Conservation (phyloP, 305 asterid species). For the Withania somnifera region DNA sequence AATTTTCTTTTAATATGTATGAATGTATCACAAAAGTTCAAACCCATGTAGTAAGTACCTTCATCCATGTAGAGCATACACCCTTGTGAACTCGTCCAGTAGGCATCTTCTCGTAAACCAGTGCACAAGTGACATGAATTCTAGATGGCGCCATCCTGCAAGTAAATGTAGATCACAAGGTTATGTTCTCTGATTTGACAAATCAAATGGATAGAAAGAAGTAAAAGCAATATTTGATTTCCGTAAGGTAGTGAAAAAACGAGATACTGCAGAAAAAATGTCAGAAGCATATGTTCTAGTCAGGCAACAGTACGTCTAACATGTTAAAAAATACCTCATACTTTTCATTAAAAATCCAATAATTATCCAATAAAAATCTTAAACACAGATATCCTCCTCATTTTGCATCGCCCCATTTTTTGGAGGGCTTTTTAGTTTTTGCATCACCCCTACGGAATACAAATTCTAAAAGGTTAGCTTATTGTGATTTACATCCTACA, state of each 20-base stretch:
- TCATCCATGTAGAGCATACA: conserved; percentile 86
- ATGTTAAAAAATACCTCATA: too few species aligned
- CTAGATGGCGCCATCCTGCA: conserved; percentile 57
- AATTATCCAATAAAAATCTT: neutral
- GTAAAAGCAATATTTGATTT: neutral
- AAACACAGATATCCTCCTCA: neutral
- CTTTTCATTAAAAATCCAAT: too few species aligned
- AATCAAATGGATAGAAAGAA: neutral
- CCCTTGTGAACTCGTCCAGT: conserved; percentile 77
- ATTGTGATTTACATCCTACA: neutral
- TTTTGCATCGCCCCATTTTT: too few species aligned
- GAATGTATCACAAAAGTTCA: neutral
- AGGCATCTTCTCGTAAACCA: conserved; percentile 59
- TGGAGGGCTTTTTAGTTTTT: too few species aligned
- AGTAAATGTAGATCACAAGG: neutral
- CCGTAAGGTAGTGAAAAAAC: neutral
- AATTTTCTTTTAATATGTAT: conserved; percentile 1
- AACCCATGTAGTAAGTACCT: conserved; percentile 24
- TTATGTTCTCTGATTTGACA: neutral
- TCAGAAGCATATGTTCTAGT: neutral
- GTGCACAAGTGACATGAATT: conserved; percentile 66
- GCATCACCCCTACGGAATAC: neutral
- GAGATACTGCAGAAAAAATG: neutral
- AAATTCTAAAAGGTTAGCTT: neutral
- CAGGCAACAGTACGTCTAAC: neutral